Base-by-base conservation (phyloP, 2,329 filamentous ascomycete species). In the Pestalotiopsis sp. region DNA sequence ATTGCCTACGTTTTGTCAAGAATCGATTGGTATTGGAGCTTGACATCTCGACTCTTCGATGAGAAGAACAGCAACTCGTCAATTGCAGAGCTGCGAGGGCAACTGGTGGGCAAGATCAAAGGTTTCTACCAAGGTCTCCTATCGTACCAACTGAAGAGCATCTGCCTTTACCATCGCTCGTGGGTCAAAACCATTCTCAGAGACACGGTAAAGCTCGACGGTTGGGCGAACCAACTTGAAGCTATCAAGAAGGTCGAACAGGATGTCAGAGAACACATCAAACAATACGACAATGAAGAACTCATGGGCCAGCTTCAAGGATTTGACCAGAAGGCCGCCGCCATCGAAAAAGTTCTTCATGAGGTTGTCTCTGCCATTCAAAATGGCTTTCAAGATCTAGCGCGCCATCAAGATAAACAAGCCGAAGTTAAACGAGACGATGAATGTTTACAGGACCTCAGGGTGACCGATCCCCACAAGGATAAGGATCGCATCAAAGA, bases 191-290 rank as follows among this genome's bases (percentile, higher is more conserved):
- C 57, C 78, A 79, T 58, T 66, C 73, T 1, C 76, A 79, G 52
- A 63, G 72, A 7, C 73, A 77, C 38, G 75, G 74, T 65, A 71
- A 75, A 27, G 25, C 69, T 2, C 9, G 27, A 5, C 76, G 75
- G 74, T 72, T 75, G 41, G 69, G 67, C 3, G 75, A 71, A 25
- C 73, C 75, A 17, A 74, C 75, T 61, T 71, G 72, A 71, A 71
- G 71, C 20, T 69, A 73, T 45, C 67, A 72, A 31, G 58, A 70
- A 58, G 2, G 14, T 27, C 4, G 55, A 58, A 25, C 3, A 12
- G 14, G 13, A 17, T 14, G 17, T 58, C 1, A 13, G 20, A 23
- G 9, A 2, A 58, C 20, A 58, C 9, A 58, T 58, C 20, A n/a
- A 58, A 7, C 55, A 58, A 3, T 58, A 58, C 55, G 2, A 14